Evolutionary conservation across 768 basidiomycete species (phyloP).

Genomic region (Baorangia bicolor): DNA sequence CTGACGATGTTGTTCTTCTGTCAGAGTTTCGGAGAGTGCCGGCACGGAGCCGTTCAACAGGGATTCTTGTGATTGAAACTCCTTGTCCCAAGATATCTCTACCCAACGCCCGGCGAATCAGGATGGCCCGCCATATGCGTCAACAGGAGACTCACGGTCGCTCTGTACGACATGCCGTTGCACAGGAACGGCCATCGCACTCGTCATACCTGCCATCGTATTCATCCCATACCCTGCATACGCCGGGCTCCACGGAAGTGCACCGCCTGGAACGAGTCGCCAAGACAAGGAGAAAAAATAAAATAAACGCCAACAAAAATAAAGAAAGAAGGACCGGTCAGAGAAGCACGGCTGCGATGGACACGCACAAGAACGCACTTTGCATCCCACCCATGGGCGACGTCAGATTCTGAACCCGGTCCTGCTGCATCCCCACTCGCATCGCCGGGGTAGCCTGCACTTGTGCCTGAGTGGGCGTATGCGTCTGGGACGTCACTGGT

Average conservation of each 20-base stretch:
- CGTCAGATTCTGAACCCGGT: slow-evolving; percentile 1
- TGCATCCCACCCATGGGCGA: slow-evolving; percentile 8
- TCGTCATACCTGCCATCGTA: slow-evolving; percentile 36
- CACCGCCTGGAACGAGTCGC: slow-evolving; percentile 28
- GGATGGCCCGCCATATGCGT: neutral
- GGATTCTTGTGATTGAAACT: slow-evolving; percentile 59
- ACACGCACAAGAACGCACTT: slow-evolving; percentile 14
- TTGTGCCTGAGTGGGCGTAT: neutral
- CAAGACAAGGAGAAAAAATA: neutral
- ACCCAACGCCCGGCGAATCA: neutral
- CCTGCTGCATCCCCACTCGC: slow-evolving; percentile 16
- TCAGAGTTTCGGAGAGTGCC: neutral
- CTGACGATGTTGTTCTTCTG: slow-evolving; percentile 14
- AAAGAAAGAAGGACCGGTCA: neutral
- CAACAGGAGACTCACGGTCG: slow-evolving; percentile 42
- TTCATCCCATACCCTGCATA: slow-evolving; percentile 39
- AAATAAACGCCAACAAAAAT: neutral
- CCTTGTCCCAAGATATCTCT: slow-evolving; percentile 56
- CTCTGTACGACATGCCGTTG: slow-evolving; percentile 31
- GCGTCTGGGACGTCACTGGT: slow-evolving; percentile 16
- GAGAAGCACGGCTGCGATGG: neutral
- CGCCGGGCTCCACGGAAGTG: slow-evolving; percentile 41
- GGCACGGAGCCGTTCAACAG: slow-evolving; percentile 28
- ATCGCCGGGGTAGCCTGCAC: neutral
- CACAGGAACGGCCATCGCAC: slow-evolving; percentile 13